Base-by-base conservation (phyloP, 768 basidiomycete genomes). In the Aureoboletus auriporus region DNA sequence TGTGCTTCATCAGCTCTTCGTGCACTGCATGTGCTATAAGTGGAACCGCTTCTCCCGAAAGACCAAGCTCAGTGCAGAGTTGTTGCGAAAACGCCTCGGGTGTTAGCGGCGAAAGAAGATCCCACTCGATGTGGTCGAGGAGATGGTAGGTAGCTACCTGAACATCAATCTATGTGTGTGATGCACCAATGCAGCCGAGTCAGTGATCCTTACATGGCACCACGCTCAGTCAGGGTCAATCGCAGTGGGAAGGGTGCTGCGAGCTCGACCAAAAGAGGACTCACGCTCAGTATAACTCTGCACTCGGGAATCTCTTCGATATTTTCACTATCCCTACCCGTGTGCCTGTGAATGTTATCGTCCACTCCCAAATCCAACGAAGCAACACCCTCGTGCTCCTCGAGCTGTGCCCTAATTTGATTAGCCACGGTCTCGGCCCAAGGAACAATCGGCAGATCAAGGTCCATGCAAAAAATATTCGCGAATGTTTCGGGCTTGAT, bases 61-160 rank as follows among this genome's bases (percentile, higher is more conserved):
- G 76, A 7, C 93, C 93, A 13, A 98, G 79, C 53, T 98, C 96
- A 20, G 75, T 65, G 59, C 89, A 92, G 30, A 97, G 84, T 42
- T 79, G 82, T 34, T 71, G 69, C 0, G 95, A 80, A 59, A 98
- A 98, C 1, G 71, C 75, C 63, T 95, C 88, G 1, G 95, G 95
- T 0, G 92, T 94, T 33, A 97, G 76, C 4, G 87, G 79, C 4
- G 94, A 95, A 39, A 89, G 80, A n/a, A 98, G 78, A 68, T 99
- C 95, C 95, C 95, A 99, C 69, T 99, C 96, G 56, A 99, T 93
- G 62, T 93, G 89, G 70, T 99, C 96, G 48, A 89, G 75, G 1
- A 99, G 76, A 66, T 95, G 92, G 63, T 93, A 77, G 40, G 86
- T 89, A 20, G 86, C 90, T 62, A 99, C 87, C 66, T 99, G 96